Base-by-base conservation (phyloP, 2,329 filamentous ascomycete species). In the Aureobasidium pullulans region DNA sequence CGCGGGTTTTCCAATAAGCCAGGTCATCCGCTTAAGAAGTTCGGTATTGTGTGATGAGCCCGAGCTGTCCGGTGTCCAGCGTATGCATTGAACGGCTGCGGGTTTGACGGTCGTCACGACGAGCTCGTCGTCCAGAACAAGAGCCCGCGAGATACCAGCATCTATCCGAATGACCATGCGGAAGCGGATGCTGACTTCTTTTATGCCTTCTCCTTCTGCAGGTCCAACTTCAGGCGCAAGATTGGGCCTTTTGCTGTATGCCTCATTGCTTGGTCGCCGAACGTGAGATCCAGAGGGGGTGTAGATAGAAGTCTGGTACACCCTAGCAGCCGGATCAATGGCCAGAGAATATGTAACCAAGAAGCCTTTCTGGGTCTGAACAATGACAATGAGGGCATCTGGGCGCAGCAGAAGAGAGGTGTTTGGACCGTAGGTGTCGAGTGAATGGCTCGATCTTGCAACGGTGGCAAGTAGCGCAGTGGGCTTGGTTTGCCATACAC, bases 101-200 rank as follows among this genome's bases (percentile, higher is more conserved):
- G 94, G 94, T 69, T 94, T 96, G 60, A 84, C 81, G 0, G 94
- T 99, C 4, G 94, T 90, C 56, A 99, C 92, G 23, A 97, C 81
- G 42, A 99, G 78, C 72, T 97, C 94, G 59, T 96, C 90, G 65
- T 97, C 94, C 23, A 97, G 80, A 2, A 94, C 93, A 58, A 97
- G 76, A 10, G 89, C 90, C 67, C 86, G 89, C 65, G 86, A 86
- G 66, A 99, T 96, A 2, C 94, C 94, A 2, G 94, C 94, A 73
- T 99, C 94, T 16, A 99, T 90, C 71, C 96, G 95, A 69, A 99
- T 97, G 13, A 96, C 93, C 89, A 96, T 96, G 60, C 93, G 84
- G 73, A 99, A 99, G 10, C 90, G 88, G 50, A 99, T 81, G 67
- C 88, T 96, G 59, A 96, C 84, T 73, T 99, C 94, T 57, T 85